phyloP scores from a whole-genome alignment of 2,329 filamentous ascomycete species.

The Colletotrichum orbiculare region DNA sequence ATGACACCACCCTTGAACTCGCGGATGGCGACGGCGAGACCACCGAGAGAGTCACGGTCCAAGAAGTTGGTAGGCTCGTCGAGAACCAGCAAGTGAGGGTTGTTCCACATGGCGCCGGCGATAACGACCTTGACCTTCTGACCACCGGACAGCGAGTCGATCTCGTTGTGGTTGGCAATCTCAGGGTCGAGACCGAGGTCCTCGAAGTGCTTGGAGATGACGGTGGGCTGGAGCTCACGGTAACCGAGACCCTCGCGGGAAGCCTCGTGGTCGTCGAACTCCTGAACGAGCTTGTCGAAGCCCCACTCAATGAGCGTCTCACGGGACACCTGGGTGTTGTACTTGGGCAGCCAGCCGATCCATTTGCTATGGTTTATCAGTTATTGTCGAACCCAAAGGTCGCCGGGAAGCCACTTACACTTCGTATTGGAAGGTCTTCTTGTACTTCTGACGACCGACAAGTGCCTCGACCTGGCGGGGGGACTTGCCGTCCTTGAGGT shows the following conservation, averaged over 20 bases:
- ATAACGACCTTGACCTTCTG: slow-evolving; percentile 99
- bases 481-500: slow-evolving; percentile 85
- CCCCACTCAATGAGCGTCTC: slow-evolving; percentile 89
- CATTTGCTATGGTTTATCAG: slow-evolving; percentile 76
- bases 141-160: slow-evolving; percentile 92
- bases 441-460: slow-evolving; percentile 97
- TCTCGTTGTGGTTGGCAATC: slow-evolving; percentile 99
- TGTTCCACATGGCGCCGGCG: slow-evolving; percentile 98
- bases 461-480: slow-evolving; percentile 83
- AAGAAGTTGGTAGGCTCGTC: slow-evolving; percentile 99
- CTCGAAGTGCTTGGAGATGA: slow-evolving; percentile 98
- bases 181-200: slow-evolving; percentile 96
- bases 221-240: slow-evolving; percentile 89
- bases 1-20: slow-evolving; percentile 99
- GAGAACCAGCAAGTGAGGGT: slow-evolving; percentile 95
- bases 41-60: slow-evolving; percentile 96
- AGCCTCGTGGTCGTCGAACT: slow-evolving; percentile 98
- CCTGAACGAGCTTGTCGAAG: slow-evolving; percentile 93
- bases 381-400: slow-evolving; percentile 25
- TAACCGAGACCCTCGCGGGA: slow-evolving; percentile 98
- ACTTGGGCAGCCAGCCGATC: slow-evolving; percentile 87
- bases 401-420: slow-evolving; percentile 67
- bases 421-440: slow-evolving; percentile 99
- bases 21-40: slow-evolving; percentile 95
- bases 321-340: slow-evolving; percentile 91